phyloP scores from a whole-genome alignment of 208 protist species.

The Strigomonas culicis region DNA sequence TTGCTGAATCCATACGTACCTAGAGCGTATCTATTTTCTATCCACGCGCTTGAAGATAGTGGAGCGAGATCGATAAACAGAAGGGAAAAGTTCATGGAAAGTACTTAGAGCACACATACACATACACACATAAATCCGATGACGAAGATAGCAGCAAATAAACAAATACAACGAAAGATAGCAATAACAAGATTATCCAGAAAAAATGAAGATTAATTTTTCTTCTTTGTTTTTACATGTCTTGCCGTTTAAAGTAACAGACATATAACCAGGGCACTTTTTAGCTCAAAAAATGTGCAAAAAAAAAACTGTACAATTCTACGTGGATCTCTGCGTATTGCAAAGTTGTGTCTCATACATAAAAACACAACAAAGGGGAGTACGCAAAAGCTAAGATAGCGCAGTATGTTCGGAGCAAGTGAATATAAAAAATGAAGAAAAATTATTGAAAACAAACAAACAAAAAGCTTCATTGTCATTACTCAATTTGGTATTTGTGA shows the following conservation, averaged over 20 bases:
- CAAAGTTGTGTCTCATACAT: too few species aligned
- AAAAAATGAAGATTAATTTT: constrained; percentile 4
- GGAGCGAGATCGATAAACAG: too few species aligned
- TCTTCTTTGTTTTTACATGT: not conserved
- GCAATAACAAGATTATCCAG: not conserved
- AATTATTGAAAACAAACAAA: not conserved
- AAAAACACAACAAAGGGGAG: too few species aligned
- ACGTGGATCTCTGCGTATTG: too few species aligned
- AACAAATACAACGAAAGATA: not conserved
- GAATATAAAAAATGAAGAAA: too few species aligned
- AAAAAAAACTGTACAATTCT: constrained; percentile 11
- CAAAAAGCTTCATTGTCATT: not conserved
- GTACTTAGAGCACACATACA: too few species aligned
- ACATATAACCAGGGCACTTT: not conserved
- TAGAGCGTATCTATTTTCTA: too few species aligned
- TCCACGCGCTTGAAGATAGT: too few species aligned
- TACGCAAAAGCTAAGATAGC: too few species aligned
- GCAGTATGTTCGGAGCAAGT: too few species aligned
- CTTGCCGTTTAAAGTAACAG: not conserved
- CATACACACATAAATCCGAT: not conserved
- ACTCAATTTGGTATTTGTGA: not conserved
- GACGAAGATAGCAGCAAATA: not conserved
- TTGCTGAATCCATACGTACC: too few species aligned
- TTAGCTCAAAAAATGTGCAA: not conserved
- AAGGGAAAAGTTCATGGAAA: too few species aligned